Evolutionary conservation across 2,329 filamentous ascomycete species (phyloP).

Genomic region (Chrysoporthe austroafricana): DNA sequence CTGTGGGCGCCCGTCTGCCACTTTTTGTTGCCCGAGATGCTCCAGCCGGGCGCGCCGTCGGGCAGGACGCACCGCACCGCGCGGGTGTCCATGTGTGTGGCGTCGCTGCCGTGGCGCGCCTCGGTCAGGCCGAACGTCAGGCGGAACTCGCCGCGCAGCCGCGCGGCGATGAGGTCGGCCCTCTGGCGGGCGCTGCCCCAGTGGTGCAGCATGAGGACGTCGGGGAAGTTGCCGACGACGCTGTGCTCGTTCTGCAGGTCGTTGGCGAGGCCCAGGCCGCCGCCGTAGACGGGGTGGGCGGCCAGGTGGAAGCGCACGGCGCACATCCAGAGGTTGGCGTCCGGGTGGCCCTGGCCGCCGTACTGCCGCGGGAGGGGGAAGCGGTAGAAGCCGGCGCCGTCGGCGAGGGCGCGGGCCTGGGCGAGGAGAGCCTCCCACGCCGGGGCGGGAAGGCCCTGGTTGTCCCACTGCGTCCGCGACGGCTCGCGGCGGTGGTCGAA

Average conservation of each 20-base stretch:
- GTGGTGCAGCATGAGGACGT: conserved; percentile 64
- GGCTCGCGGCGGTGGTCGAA: conserved; percentile 68
- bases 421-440: conserved; percentile 62
- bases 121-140: conserved; percentile 67
- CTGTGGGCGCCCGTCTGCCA: conserved; percentile 68
- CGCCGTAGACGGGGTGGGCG: conserved; percentile 48
- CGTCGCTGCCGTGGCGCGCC: conserved; percentile 64
- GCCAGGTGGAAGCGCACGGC: conserved; percentile 64
- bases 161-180: conserved; percentile 54
- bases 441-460: conserved; percentile 56
- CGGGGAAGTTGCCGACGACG: conserved; percentile 65
- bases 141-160: conserved; percentile 56
- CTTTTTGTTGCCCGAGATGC: conserved; percentile 63
- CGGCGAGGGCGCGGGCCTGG: conserved; percentile 54
- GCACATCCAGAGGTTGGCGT: conserved; percentile 65
- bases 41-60: conserved; percentile 51
- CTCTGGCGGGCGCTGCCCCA: conserved; percentile 61
- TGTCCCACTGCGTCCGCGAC: conserved; percentile 64
- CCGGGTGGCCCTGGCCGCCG: conserved; percentile 42
- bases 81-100: conserved; percentile 63
- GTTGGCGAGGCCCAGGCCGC: conserved; percentile 63
- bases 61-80: conserved; percentile 47
- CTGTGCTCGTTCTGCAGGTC: conserved; percentile 68
- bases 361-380: conserved; percentile 57
- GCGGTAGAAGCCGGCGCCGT: conserved; percentile 63